Evolutionary conservation across 2,329 filamentous ascomycete species (phyloP).

Genomic region (Aspergillus sergii): DNA sequence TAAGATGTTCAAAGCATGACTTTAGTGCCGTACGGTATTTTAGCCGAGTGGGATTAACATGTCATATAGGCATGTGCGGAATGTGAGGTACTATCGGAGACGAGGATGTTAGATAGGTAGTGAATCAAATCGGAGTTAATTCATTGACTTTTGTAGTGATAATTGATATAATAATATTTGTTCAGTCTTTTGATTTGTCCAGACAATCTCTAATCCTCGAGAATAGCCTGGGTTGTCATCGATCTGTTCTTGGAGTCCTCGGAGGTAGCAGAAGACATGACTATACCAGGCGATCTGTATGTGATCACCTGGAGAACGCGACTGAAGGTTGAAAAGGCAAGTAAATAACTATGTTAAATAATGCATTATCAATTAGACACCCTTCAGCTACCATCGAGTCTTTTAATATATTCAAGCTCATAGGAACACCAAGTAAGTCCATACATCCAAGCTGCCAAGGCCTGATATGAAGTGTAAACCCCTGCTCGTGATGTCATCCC

Average conservation of each 20-base stretch:
- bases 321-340: neutral
- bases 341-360: neutral
- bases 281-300: too few relatives aligned
- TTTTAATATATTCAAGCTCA: neutral
- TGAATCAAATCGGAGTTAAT: neutral
- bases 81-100: neutral
- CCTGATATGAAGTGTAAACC: neutral
- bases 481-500: neutral
- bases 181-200: neutral
- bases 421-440: neutral
- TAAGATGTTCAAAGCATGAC: too few relatives aligned
- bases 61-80: neutral
- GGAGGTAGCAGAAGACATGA: too few relatives aligned
- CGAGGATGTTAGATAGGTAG: neutral
- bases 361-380: neutral
- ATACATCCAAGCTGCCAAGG: neutral
- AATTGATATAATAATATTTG: neutral
- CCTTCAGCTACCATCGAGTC: neutral
- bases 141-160: neutral
- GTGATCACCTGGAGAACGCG: too few relatives aligned
- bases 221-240: neutral
- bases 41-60: too few relatives aligned
- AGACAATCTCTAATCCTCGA: neutral
- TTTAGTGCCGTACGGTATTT: too few relatives aligned
- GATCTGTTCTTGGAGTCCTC: neutral